These are phyloP conservation scores for Suhomyces kunorum DNA, from an alignment of 1,139 yeast genomes.

Conservation along the genomic window DNA sequence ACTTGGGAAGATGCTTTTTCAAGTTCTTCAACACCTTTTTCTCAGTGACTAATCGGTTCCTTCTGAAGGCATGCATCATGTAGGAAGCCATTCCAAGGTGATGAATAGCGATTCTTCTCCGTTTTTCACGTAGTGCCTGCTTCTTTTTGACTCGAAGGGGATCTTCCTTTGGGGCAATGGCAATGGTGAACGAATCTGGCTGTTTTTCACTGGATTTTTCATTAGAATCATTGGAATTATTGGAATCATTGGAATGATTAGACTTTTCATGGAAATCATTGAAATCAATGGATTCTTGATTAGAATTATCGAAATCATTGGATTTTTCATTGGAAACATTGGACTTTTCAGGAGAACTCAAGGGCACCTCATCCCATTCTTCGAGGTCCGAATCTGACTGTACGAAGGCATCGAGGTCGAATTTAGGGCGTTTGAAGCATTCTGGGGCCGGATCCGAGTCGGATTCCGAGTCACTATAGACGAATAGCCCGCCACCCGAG, in stretches of 20 bases:
- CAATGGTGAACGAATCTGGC: constrained; percentile 6
- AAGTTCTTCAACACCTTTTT: constrained; percentile 24
- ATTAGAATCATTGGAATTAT: too few relatives aligned
- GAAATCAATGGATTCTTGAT: too few relatives aligned
- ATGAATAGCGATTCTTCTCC: constrained; percentile 23
- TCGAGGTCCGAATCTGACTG: constrained; percentile 15
- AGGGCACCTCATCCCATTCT: constrained; percentile 29
- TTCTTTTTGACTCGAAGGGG: constrained; percentile 1
- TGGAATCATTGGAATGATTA: too few relatives aligned
- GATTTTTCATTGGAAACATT: too few relatives aligned
- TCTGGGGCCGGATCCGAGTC: constrained; percentile 4
- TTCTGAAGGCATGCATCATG: constrained; percentile 24
- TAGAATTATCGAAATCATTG: too few relatives aligned
- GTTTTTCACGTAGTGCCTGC: constrained; percentile 8
- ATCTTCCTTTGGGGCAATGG: constrained; percentile 4
- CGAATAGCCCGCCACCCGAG: constrained; percentile 12
- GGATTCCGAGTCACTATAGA: constrained; percentile 10
- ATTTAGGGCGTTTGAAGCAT: too few relatives aligned
- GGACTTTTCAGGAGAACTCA: constrained; percentile 4
- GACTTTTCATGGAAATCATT: too few relatives aligned
- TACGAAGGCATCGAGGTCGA: too few relatives aligned
- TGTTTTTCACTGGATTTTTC: background rate
- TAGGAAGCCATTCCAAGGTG: constrained; percentile 31
- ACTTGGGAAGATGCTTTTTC: constrained; percentile 31
- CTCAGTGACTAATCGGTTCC: constrained; percentile 29